Percentiles rank a stretch among this genome's conserved stretches.
These are phyloP conservation scores for Umbilicus rupestris DNA, from an alignment of 164 flowering plant genomes.

Conservation along the genomic window DNA sequence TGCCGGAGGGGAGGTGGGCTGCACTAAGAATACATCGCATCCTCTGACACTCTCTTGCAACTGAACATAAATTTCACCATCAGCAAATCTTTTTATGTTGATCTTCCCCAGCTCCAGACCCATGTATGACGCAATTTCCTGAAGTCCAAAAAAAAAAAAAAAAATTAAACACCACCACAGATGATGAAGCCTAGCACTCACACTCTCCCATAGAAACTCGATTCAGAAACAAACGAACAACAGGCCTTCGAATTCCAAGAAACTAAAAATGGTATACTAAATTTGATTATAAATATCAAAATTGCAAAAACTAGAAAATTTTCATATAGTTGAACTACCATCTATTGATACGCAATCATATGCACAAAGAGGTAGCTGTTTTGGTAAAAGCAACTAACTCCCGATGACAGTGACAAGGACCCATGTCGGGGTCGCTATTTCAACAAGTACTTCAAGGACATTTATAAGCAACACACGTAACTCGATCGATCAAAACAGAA, in stretches of 20 bases:
- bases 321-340: no score
- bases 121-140: constrained; percentile 97
- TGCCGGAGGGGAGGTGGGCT: constrained; percentile 93
- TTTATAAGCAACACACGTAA: not conserved
- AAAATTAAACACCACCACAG: not conserved
- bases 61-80: constrained; percentile 97
- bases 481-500: not conserved
- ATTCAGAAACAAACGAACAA: not conserved
- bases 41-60: constrained; percentile 98
- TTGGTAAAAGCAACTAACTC: no score
- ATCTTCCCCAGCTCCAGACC: constrained; percentile 87
- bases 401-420: no score
- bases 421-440: no score
- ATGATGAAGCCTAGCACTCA: not conserved
- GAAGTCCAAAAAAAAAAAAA: not conserved
- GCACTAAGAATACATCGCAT: constrained; percentile 87
- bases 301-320: no score
- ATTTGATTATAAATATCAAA: no score
- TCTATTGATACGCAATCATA: no score
- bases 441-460: not conserved
- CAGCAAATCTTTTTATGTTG: constrained; percentile 83
- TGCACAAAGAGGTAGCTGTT: no score
- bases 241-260: no score
- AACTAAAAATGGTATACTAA: no score
- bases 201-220: no score